Evolutionary conservation across 2,329 filamentous ascomycete species (phyloP).

Genomic region (Aspergillus hiratsukae): DNA sequence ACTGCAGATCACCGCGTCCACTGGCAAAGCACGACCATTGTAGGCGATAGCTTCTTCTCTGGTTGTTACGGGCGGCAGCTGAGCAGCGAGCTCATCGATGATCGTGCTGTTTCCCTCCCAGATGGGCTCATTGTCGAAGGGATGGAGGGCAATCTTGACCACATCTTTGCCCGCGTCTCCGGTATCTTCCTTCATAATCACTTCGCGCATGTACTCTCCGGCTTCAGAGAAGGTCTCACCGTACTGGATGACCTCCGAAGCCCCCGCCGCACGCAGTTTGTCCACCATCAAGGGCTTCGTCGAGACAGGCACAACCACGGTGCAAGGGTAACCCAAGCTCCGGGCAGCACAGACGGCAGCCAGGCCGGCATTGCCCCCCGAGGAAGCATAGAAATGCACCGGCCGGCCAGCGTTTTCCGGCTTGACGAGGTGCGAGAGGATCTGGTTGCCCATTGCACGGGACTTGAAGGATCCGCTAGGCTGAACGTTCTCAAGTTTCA

Average conservation of each 20-base stretch:
- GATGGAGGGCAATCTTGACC: constrained; percentile 40
- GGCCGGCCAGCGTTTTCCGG: constrained; percentile 40
- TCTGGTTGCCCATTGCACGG: constrained; percentile 66
- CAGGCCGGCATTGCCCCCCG: constrained; percentile 79
- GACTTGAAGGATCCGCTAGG: constrained; percentile 86
- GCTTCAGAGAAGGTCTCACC: constrained; percentile 67
- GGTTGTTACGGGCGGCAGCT: constrained; percentile 32
- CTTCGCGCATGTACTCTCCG: constrained; percentile 60
- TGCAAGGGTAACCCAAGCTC: constrained; percentile 61
- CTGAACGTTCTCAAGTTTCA: constrained; percentile 82
- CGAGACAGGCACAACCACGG: constrained; percentile 66
- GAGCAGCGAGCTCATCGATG: constrained; percentile 40
- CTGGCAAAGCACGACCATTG: constrained; percentile 33
- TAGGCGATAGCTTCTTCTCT: constrained; percentile 29
- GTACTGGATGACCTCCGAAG: constrained; percentile 59
- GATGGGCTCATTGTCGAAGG: constrained; percentile 43
- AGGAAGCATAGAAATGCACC: constrained; percentile 72
- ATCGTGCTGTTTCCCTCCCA: constrained; percentile 46
- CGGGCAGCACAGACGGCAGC: constrained; percentile 71
- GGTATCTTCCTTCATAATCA: constrained; percentile 35
- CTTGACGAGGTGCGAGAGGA: constrained; percentile 49
- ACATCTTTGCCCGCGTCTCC: constrained; percentile 24
- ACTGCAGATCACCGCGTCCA: constrained; percentile 70
- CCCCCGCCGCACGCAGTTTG: constrained; percentile 66
- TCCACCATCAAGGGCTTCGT: constrained; percentile 66